Evolutionary conservation across 2,329 filamentous ascomycete genomes (phyloP), one percentile per base, ranked within the genome.

Genomic region (Monosporascus sp.): DNA sequence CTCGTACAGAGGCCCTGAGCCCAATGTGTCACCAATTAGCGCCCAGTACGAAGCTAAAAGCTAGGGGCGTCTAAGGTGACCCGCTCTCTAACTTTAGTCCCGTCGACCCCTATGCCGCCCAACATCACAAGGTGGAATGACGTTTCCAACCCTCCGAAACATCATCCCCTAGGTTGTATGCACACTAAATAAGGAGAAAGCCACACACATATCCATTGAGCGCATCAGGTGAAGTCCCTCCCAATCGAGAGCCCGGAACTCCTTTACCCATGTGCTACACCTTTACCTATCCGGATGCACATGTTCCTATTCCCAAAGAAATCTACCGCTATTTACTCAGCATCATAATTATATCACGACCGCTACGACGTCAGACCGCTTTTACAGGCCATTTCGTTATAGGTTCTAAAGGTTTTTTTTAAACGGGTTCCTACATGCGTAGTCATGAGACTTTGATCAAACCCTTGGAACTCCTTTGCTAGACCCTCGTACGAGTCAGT

Each of bases 401-500:
- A 43, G 6, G 55, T 56, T 6, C 55, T 97, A 20, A 91, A 96
- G 71, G n/a, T n/a, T n/a, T n/a, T n/a, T 80, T 97, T 2, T 81
- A 97, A 53, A 97, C 93, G 1, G 79, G 86, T 64, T 93, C 88
- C 54, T 96, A 96, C 71, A 88, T 97, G 51, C 80, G 97, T 34
- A n/a, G 43, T 16, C 43, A 46, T 46, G 43, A 22, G 22, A 17
- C 38, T 52, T 43, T 41, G 54, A 52, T 55, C 56, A 37, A 34
- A 34, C 9, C 9, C 43, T 46, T 27, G 16, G 17, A 19, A n/a
- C 43, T 14, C 26, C 14, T 8, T 11, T 20, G 17, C 38, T 20
- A 24, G 17, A 46, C 24, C 20, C 41, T 44, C 20, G 11, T 20
- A 22, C 20, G 41, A 20, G 20, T 36, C 37, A 20, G 14, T 3